Evolutionary conservation across 345 rosid species (phyloP).

Genomic region (Bruguiera parviflora): DNA sequence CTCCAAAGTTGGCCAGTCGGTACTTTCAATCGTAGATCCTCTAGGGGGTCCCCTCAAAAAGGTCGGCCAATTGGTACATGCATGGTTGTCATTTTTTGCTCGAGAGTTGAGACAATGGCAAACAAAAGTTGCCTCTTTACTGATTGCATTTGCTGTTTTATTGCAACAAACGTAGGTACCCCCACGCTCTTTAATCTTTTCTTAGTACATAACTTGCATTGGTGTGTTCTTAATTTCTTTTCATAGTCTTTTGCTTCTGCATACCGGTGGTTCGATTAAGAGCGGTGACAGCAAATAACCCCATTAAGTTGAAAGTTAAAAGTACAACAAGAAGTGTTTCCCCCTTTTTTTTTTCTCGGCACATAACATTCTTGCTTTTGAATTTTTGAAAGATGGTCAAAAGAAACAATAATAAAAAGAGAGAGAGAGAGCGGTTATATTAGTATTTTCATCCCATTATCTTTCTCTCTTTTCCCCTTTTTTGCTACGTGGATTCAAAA

Average conservation of each 20-base stretch:
- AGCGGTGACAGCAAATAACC: too few relatives aligned
- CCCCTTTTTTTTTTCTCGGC: too few relatives aligned
- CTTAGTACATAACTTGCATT: not conserved
- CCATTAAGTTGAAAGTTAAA: too few relatives aligned
- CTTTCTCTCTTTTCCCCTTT: too few relatives aligned
- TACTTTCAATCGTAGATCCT: not conserved
- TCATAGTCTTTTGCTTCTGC: not conserved
- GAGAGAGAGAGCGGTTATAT: too few relatives aligned
- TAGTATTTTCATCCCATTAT: too few relatives aligned
- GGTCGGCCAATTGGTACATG: not conserved
- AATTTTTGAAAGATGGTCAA: too few relatives aligned
- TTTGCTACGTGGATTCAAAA: too few relatives aligned
- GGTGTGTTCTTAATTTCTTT: not conserved
- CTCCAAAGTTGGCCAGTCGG: not conserved
- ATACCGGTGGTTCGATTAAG: too few relatives aligned
- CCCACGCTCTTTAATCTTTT: not conserved
- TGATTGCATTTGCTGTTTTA: not conserved
- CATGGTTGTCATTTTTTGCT: not conserved
- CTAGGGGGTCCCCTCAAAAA: not conserved
- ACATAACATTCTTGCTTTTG: too few relatives aligned
- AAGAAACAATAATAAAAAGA: not conserved
- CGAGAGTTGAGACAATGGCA: conserved; percentile 17
- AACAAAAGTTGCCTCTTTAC: not conserved
- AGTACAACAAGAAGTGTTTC: too few relatives aligned
- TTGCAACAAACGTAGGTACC: not conserved